A percentile compares a stretch with the other conserved stretches of the same genome.
phyloP scores from a whole-genome alignment of 2,329 filamentous ascomycete species.

The Sphaerulina vaccinii region DNA sequence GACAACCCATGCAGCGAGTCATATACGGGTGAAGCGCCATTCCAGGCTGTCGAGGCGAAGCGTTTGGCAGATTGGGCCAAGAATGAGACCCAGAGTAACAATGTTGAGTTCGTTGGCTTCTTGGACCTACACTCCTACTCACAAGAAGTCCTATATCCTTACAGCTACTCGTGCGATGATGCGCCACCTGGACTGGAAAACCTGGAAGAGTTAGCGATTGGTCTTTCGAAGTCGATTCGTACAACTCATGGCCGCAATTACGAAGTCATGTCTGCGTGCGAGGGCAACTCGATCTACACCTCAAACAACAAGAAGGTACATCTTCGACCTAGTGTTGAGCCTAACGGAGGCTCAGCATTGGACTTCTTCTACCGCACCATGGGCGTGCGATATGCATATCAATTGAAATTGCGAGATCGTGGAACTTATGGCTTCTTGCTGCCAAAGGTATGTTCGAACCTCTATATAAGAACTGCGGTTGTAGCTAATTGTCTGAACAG shows the following conservation, averaged over 20 bases:
- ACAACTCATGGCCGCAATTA: constrained; percentile 64
- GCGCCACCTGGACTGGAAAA: constrained; percentile 86
- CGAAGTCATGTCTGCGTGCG: constrained; percentile 76
- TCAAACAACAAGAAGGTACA: constrained; percentile 35
- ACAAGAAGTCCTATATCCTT: constrained; percentile 91
- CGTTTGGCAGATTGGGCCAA: constrained; percentile 77
- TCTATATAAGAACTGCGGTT: constrained; percentile 71
- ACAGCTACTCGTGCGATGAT: constrained; percentile 76
- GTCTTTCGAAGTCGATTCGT: constrained; percentile 84
- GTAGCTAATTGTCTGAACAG: not conserved
- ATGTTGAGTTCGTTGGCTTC: constrained; percentile 76
- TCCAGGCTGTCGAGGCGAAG: constrained; percentile 77
- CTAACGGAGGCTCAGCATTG: constrained; percentile 78
- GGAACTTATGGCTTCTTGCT: constrained; percentile 93
- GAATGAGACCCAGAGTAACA: constrained; percentile 70
- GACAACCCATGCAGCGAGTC: constrained; percentile 87
- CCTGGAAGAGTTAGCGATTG: constrained; percentile 82
- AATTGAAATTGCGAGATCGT: constrained; percentile 89
- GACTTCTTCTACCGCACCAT: constrained; percentile 96
- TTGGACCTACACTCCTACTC: constrained; percentile 93
- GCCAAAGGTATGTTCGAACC: constrained; percentile 62
- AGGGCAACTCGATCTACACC: constrained; percentile 62
- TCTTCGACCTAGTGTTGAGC: constrained; percentile 61
- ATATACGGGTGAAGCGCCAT: constrained; percentile 79
- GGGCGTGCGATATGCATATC: constrained; percentile 78